Evolutionary conservation across 768 basidiomycete species (phyloP), one percentile per base, ranked within the genome.

Genomic region (Auriscalpium vulgare): DNA sequence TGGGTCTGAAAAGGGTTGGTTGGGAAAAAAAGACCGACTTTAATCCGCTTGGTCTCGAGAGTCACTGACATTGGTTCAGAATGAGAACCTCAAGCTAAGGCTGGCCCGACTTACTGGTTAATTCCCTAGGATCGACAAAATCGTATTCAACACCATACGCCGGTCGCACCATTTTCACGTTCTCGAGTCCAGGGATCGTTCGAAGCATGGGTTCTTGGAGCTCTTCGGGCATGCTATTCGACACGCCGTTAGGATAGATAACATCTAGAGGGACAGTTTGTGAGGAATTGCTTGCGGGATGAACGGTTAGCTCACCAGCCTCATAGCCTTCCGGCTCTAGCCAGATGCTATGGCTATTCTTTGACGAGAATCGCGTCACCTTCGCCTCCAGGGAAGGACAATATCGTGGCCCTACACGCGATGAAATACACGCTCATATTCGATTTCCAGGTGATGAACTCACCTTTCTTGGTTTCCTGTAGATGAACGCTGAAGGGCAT

Each of bases 61-160:
- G 90, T 91, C 16, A 81, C 88, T 91, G 57, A 2, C 29, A 29
- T 2, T n/a, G 44, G 9, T 45, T 7, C 3, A 46, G 43, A 21
- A 3, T 10, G 50, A 36, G 37, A 44, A 21, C 8, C 4, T 54
- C 21, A 37, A 47, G 49, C 14, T 7, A 47, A 54, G 29, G n/a
- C 8, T 47, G 29, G 43, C 29, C 21, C 14, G 14, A 77, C 87
- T 61, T 59, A 90, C 90, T 73, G 35, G 72, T 73, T 38, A 95
- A 77, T 60, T 94, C 92, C 19, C 89, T 74, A 9, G 93, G 87
- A 71, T 95, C 91, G 10, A 95, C 77, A 64, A 91, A 84, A 65
- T 95, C 93, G 60, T 95, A 95, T 67, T 95, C 91, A 36, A 95
- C 91, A 2, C 93, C 93, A 71, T 95, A 95, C 0, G 91, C 93